A percentile compares a stretch with the other conserved stretches of the same genome.
phyloP scores from a whole-genome alignment of 768 basidiomycete species.

The Hypholoma fasciculare region DNA sequence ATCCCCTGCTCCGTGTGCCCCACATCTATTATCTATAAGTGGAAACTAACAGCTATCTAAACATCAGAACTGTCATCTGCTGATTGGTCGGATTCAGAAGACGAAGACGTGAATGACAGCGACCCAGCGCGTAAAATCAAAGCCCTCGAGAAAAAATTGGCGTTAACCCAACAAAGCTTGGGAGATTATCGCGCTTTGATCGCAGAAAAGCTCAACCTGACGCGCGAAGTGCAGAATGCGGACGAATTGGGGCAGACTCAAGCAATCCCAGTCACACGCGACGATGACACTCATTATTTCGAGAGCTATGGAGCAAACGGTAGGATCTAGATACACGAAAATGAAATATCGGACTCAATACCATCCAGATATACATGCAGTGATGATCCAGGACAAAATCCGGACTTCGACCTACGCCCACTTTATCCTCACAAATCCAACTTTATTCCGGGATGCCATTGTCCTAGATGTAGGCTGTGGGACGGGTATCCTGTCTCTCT shows the following conservation, averaged over 20 bases:
- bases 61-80: constrained; percentile 60
- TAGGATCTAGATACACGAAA: constrained; percentile 22
- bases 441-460: constrained; percentile 77
- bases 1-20: constrained; percentile 77
- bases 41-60: constrained; percentile 1
- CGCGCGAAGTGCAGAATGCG: constrained; percentile 41
- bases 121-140: constrained; percentile 49
- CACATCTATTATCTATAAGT: constrained; percentile 31
- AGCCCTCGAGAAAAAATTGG: constrained; percentile 62
- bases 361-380: constrained; percentile 82
- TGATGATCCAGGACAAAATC: constrained; percentile 96
- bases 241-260: constrained; percentile 31
- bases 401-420: constrained; percentile 91
- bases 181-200: constrained; percentile 62
- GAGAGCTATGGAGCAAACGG: constrained; percentile 88
- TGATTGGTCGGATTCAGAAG: constrained; percentile 80
- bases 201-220: constrained; percentile 48
- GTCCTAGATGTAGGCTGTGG: constrained; percentile 98
- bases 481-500: constrained; percentile 88
- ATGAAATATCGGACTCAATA: background rate
- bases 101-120: constrained; percentile 37
- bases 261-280: constrained; percentile 40
- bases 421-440: constrained; percentile 83
- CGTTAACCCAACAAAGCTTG: constrained; percentile 57
- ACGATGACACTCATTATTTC: constrained; percentile 95